Conservation (phyloP, 805 yeast species). For the Candida corydali region DNA sequence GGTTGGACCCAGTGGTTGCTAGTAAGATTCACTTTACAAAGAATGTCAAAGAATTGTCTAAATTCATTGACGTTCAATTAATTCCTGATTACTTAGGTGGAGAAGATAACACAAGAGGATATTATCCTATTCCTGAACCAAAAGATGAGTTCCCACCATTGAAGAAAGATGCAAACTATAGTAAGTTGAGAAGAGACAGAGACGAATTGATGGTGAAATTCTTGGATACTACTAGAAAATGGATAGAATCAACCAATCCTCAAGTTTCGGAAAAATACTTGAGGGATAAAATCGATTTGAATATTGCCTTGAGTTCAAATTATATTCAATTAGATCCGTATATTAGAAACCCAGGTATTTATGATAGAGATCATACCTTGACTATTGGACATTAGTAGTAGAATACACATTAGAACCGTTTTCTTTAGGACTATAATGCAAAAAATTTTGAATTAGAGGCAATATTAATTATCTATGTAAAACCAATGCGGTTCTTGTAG, state of each 20-base stretch:
- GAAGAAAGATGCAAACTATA: slow-evolving; percentile 38
- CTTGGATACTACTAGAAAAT: slow-evolving; percentile 61
- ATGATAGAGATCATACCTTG: slow-evolving; percentile 70
- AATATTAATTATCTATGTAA: slow-evolving; percentile 14
- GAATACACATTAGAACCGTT: no score
- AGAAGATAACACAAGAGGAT: slow-evolving; percentile 49
- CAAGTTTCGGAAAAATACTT: slow-evolving; percentile 46
- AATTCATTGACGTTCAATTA: slow-evolving; percentile 53
- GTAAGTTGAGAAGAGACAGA: slow-evolving; percentile 48
- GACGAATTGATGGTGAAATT: slow-evolving; percentile 49
- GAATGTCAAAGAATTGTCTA: slow-evolving; percentile 57
- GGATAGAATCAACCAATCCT: slow-evolving; percentile 67
- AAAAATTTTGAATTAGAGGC: no score
- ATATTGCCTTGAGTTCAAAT: slow-evolving; percentile 53
- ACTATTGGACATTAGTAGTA: slow-evolving; percentile 12
- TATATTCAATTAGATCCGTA: slow-evolving; percentile 76
- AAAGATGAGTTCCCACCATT: slow-evolving; percentile 18
- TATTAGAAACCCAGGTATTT: slow-evolving; percentile 70
- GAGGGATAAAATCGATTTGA: slow-evolving; percentile 51
- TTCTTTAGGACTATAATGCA: no score
- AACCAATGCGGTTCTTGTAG: slow-evolving; percentile 57
- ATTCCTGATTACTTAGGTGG: slow-evolving; percentile 81
- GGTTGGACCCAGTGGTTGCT: slow-evolving; percentile 97
- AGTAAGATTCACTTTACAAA: slow-evolving; percentile 84
- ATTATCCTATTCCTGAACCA: slow-evolving; percentile 68